Percentiles rank a stretch among this genome's conserved stretches.
These are phyloP conservation scores for Trebouxia gelatinosa DNA, from an alignment of 163 green algal species.

Conservation along the genomic window DNA sequence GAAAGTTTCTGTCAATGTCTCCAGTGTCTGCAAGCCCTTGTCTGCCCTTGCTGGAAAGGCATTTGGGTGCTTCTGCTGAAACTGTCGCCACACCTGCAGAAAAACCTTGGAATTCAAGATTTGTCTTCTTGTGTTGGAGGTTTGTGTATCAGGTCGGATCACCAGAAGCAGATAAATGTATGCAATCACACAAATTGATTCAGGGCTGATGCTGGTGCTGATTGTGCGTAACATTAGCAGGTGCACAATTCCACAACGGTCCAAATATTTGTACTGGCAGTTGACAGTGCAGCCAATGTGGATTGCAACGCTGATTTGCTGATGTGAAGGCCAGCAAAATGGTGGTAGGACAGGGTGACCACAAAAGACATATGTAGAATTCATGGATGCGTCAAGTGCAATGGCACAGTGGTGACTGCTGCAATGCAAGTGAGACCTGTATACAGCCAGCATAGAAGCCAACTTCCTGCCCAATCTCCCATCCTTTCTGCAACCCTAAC, in stretches of 20 bases:
- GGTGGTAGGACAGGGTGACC: no score
- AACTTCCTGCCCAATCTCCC: conserved; percentile 55
- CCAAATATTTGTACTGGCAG: no score
- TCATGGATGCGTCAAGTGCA: background rate
- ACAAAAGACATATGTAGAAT: no score
- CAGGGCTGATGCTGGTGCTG: background rate
- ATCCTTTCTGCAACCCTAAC: conserved; percentile 44
- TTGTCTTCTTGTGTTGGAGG: background rate
- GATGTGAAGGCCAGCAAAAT: no score
- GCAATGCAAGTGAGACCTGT: conserved; percentile 8
- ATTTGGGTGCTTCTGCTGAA: conserved; percentile 7
- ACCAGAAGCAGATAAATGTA: no score
- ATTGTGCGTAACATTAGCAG: background rate
- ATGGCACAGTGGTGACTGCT: background rate
- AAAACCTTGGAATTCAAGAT: background rate
- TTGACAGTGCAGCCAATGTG: no score
- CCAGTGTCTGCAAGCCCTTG: conserved; percentile 29
- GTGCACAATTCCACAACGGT: background rate
- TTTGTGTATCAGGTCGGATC: no score
- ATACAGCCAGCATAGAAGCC: conserved; percentile 55
- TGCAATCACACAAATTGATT: no score
- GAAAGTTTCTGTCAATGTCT: conserved; percentile 14
- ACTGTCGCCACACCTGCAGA: conserved; percentile 43
- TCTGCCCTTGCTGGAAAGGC: conserved; percentile 28
- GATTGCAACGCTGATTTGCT: no score